A percentile compares a stretch with the other conserved stretches of the same genome.
These are phyloP conservation scores for Colletotrichum sp. DNA, from an alignment of 2,329 filamentous ascomycete species.

Conservation along the genomic window DNA sequence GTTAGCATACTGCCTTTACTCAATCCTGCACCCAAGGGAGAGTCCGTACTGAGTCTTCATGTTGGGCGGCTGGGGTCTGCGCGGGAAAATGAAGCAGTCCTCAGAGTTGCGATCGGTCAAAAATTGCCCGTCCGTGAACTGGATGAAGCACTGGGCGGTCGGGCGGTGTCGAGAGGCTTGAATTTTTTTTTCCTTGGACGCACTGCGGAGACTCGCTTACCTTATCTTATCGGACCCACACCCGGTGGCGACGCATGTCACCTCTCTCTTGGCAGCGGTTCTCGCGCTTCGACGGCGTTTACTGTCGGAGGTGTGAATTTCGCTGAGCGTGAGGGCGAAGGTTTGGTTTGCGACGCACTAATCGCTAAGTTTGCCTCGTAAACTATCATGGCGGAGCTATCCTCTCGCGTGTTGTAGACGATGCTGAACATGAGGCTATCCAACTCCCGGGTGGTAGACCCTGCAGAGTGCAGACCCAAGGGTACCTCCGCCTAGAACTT, in stretches of 20 bases:
- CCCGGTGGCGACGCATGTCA: background rate
- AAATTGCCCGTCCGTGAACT: constrained; percentile 7
- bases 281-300: background rate
- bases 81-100: constrained; percentile 14
- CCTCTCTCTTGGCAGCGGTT: background rate
- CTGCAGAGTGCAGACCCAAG: background rate
- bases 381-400: background rate
- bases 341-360: background rate
- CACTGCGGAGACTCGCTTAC: constrained; percentile 25
- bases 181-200: constrained; percentile 21
- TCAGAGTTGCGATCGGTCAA: constrained; percentile 21
- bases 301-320: background rate
- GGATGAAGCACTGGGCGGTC: background rate
- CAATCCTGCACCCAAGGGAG: background rate
- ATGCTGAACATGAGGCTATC: background rate
- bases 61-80: constrained; percentile 16
- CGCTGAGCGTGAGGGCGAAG: background rate
- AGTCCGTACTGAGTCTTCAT: constrained; percentile 23
- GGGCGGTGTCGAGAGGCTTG: constrained; percentile 6
- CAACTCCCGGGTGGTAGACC: background rate
- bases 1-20: background rate
- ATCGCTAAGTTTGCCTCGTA: background rate
- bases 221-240: constrained; percentile 24
- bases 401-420: background rate
- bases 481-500: background rate